Evolutionary conservation across 2,329 filamentous ascomycete genomes (phyloP).

Genomic region (Colletotrichum ledebouriae): DNA sequence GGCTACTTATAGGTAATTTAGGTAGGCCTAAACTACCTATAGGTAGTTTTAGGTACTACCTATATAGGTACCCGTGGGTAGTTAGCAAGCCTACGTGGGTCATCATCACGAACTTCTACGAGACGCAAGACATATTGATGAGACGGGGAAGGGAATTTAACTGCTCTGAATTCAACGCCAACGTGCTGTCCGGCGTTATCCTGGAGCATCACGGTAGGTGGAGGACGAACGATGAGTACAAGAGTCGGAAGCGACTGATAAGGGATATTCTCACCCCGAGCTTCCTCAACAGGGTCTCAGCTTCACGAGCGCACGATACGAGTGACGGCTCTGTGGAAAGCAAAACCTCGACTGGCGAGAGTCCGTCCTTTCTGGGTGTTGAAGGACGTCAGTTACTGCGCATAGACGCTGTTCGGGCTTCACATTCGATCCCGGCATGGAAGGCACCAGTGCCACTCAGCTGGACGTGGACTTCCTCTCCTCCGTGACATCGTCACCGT

Average conservation of each 20-base stretch:
- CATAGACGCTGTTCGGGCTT: constrained; percentile 51
- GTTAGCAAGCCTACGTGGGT: constrained; percentile 48
- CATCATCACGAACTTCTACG: constrained; percentile 51
- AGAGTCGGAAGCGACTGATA: constrained; percentile 50
- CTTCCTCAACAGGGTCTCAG: constrained; percentile 48
- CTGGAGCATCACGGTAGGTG: constrained; percentile 51
- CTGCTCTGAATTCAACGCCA: constrained; percentile 44
- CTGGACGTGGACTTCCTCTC: constrained; percentile 24
- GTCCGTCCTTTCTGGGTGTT: constrained; percentile 50
- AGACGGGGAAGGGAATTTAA: constrained; percentile 52
- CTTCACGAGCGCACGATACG: constrained; percentile 48
- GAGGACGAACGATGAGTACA: constrained; percentile 51
- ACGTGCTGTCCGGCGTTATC: constrained; percentile 43
- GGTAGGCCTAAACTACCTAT: too few relatives aligned
- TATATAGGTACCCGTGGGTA: too few relatives aligned
- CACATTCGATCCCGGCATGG: constrained; percentile 46
- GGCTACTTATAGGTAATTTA: too few relatives aligned
- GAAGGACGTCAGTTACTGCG: constrained; percentile 48
- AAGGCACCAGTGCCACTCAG: constrained; percentile 30
- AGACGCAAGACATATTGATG: constrained; percentile 51
- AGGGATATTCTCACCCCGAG: constrained; percentile 53
- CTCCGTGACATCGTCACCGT: constrained; percentile 4
- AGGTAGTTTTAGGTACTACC: constrained; percentile 20
- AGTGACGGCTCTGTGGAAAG: constrained; percentile 52
- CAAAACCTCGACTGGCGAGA: constrained; percentile 49